Base-by-base conservation (phyloP, 108 stramenopile genomes). In the Cyclotella cryptica region DNA sequence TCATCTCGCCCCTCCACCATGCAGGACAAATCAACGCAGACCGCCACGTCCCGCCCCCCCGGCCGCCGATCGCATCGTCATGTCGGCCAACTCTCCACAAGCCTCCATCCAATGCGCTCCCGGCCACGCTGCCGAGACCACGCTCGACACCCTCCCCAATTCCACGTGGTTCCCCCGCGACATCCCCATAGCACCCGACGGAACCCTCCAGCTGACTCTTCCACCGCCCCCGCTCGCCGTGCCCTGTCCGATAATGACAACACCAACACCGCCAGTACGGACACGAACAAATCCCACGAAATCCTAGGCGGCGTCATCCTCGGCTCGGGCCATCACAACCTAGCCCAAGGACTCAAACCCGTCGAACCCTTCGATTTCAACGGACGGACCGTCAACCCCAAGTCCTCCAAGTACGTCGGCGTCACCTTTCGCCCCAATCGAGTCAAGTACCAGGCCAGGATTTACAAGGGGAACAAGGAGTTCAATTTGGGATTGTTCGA, bases 401-500 rank as follows among this genome's bases (percentile, higher is more conserved):
- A 51, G 3, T 28, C 55, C 18, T 26, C 35, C 54, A 71, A 71
- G 21, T 76, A 76, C 44, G 39, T 67, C 0, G 75, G 75, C n/a
- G 75, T 76, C 39, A 76, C 75, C 22, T 76, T 60, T 59, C 75
- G 70, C 26, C 18, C 70, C 35, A 44, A 53, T 44, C 54, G 78
- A 12, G 55, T 41, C 29, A 79, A 79, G 28, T 79, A 46, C 44
- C 78, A 79, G 44, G 65, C 78, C 35, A 63, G 78, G 10, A 72
- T 79, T 18, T 79, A 79, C 69, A 78, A 71, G 66, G 78, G 78
- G 18, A 79, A 71, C 65, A 52, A 70, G 43, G 78, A 79, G 43
- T 79, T 66, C 42, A 79, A 79, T 46, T 44, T 79, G n/a, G 78
- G 78, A 11, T 49, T 79, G 24, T 79, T 72, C 39, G 71, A 79